phyloP scores from a whole-genome alignment of 1,284 basidiomycete genomes.

The Wolfiporia cocos region DNA sequence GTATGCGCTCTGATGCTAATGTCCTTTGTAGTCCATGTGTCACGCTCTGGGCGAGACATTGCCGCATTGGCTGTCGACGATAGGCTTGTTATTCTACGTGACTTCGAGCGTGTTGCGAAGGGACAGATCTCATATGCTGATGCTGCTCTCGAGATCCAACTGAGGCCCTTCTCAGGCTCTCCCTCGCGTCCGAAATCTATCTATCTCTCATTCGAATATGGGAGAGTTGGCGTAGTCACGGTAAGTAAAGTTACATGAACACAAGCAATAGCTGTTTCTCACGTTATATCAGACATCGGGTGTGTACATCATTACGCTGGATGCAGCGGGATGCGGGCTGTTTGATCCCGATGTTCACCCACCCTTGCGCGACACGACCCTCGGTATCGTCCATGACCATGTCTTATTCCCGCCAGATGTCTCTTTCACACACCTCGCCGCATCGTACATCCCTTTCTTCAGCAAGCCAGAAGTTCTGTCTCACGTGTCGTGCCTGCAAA shows the following conservation, averaged over 20 bases:
- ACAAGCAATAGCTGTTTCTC: background rate
- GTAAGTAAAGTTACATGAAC: constrained; percentile 27
- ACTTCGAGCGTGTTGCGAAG: constrained; percentile 41
- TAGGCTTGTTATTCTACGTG: constrained; percentile 43
- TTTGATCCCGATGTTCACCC: constrained; percentile 9
- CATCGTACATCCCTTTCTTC: constrained; percentile 26
- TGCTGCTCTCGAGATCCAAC: constrained; percentile 37
- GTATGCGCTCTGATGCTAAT: background rate
- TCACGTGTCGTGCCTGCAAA: constrained; percentile 47
- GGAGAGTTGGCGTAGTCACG: constrained; percentile 43
- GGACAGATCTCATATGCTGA: constrained; percentile 28
- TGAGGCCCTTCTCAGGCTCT: constrained; percentile 18
- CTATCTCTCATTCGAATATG: constrained; percentile 51
- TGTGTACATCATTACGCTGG: constrained; percentile 19
- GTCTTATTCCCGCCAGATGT: background rate
- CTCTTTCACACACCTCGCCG: constrained; percentile 24
- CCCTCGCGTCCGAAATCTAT: constrained; percentile 14
- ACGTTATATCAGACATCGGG: constrained; percentile 35
- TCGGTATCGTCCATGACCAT: constrained; percentile 12
- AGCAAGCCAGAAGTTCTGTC: constrained; percentile 30
- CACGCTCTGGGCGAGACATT: constrained; percentile 49
- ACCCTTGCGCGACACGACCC: constrained; percentile 11
- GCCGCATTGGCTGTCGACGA: constrained; percentile 38
- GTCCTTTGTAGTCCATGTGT: constrained; percentile 47
- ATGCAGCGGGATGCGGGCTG: constrained; percentile 15